A percentile compares a stretch with the other conserved stretches of the same genome.
phyloP scores from a whole-genome alignment of 495 filamentous ascomycete species.

The Tuber umbilicatum region DNA sequence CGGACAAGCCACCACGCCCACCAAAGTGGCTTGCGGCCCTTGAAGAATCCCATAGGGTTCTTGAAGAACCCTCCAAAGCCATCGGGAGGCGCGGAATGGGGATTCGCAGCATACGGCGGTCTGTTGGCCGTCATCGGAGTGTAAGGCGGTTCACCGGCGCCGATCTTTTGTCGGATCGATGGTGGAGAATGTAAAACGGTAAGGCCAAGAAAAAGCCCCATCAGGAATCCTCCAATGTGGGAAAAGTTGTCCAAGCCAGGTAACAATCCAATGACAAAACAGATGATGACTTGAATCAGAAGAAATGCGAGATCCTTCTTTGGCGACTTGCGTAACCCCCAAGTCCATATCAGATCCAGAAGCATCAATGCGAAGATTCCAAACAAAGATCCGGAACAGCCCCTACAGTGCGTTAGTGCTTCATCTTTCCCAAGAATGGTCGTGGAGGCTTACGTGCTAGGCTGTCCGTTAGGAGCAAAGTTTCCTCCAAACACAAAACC shows the following conservation, averaged over 20 bases:
- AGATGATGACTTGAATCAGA: constrained; percentile 73
- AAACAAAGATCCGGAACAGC: constrained; percentile 83
- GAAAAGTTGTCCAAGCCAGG: constrained; percentile 95
- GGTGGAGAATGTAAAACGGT: constrained; percentile 82
- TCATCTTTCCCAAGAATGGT: neutral
- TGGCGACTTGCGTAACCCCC: constrained; percentile 67
- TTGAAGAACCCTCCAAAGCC: constrained; percentile 53
- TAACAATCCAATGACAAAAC: constrained; percentile 85
- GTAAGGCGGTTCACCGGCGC: constrained; percentile 59
- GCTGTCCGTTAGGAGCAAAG: constrained; percentile 69
- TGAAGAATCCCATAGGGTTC: constrained; percentile 76
- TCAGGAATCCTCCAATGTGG: constrained; percentile 91
- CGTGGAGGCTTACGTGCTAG: constrained; percentile 52
- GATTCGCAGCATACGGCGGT: constrained; percentile 30
- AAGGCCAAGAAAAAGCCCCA: constrained; percentile 81
- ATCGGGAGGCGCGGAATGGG: constrained; percentile 16
- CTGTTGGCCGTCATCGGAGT: constrained; percentile 51
- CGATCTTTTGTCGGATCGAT: constrained; percentile 66
- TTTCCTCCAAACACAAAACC: constrained; percentile 95
- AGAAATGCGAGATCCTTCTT: constrained; percentile 77
- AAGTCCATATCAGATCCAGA: constrained; percentile 87
- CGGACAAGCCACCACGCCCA: constrained; percentile 96
- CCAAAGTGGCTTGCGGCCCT: constrained; percentile 84
- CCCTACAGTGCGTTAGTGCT: constrained; percentile 43
- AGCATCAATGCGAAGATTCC: constrained; percentile 82